These are phyloP conservation scores for Leptographium wingfieldii DNA, from an alignment of 2,329 filamentous ascomycete genomes.

Conservation along the genomic window DNA sequence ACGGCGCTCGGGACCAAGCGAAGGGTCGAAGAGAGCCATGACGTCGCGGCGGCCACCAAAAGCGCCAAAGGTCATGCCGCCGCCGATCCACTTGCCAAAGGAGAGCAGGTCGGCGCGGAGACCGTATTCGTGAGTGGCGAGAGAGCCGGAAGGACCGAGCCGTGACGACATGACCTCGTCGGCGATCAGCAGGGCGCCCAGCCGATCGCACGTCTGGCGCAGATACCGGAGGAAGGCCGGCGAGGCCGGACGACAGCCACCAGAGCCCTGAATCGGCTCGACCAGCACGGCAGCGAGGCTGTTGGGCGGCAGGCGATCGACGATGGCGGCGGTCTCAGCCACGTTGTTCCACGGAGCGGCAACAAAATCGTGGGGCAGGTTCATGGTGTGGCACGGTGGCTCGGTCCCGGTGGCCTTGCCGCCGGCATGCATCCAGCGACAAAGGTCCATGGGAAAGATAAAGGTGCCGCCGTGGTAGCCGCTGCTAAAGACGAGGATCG, in stretches of 20 bases:
- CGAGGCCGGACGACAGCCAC: slow-evolving; percentile 39
- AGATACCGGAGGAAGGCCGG: slow-evolving; percentile 32
- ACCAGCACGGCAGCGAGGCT: slow-evolving; percentile 49
- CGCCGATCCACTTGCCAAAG: slow-evolving; percentile 46
- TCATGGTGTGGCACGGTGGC: slow-evolving; percentile 30
- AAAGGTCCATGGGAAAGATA: slow-evolving; percentile 18
- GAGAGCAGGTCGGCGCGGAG: slow-evolving; percentile 47
- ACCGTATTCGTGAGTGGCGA: slow-evolving; percentile 35
- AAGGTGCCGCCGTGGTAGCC: slow-evolving; percentile 38
- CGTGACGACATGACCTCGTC: slow-evolving; percentile 61
- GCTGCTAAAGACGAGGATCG: slow-evolving; percentile 30
- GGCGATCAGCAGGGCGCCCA: slow-evolving; percentile 40
- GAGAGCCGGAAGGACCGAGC: slow-evolving; percentile 35
- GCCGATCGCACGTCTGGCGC: slow-evolving; percentile 4
- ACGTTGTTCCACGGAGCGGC: slow-evolving; percentile 50
- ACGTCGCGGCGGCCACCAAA: slow-evolving; percentile 48
- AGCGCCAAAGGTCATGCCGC: slow-evolving; percentile 44
- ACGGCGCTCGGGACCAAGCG: slow-evolving; percentile 40
- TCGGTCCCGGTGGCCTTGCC: slow-evolving; percentile 8
- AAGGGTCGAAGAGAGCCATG: slow-evolving; percentile 58
- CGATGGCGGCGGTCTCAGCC: slow-evolving; percentile 28
- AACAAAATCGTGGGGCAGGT: slow-evolving; percentile 39
- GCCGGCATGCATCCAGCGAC: slow-evolving; percentile 8
- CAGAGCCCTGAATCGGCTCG: slow-evolving; percentile 51
- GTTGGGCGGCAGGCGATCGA: slow-evolving; percentile 22